Evolutionary conservation across 2,329 filamentous ascomycete species (phyloP), one percentile per base, ranked within the genome.

Genomic region (Colletotrichum sp.): DNA sequence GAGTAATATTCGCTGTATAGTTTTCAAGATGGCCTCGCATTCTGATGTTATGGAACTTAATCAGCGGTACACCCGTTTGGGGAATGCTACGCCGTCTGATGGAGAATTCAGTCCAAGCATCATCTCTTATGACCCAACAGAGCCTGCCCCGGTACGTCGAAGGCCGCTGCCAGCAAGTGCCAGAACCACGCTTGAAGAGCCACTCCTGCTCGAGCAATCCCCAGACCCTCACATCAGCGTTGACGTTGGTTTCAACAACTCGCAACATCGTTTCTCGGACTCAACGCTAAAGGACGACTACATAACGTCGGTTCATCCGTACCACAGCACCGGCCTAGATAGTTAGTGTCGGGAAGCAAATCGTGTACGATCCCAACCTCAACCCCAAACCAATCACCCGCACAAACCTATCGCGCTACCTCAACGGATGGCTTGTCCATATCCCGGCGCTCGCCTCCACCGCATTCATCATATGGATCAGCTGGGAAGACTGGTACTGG

Each of bases 401-500:
- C n/a, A 47, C 34, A 18, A 59, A 33, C n/a, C 31, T 38, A 38
- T 12, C 11, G n/a, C 54, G 66, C 8, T 68, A 68, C 15, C 33
- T 73, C 24, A 64, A 51, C 16, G 70, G 70, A 12, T 70, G 59
- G 67, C 15, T 70, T 9, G 24, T 73, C 4, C 73, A 75, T 16
- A 36, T 70, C 21, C 73, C 70, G 8, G 70, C 73, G 9, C 12
- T 75, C 2, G 15, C 38, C 4, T 36, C 64, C 9, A 70, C 73
- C 1, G 47, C 38, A 8, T 43, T 47, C 43, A 43, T 67, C 21
- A 58, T 57, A 5, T 66, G 62, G 43, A 31, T 75, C 27, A 66
- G 70, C 43, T 57, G 11, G 24, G 16, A 34, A 24, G 51, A 31
- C 16, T 73, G 65, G 29, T 75, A 38, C 61, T 75, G 70, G 66